Base-by-base conservation (phyloP, 179 eudicot genomes). In the Patellifolia procumbens region DNA sequence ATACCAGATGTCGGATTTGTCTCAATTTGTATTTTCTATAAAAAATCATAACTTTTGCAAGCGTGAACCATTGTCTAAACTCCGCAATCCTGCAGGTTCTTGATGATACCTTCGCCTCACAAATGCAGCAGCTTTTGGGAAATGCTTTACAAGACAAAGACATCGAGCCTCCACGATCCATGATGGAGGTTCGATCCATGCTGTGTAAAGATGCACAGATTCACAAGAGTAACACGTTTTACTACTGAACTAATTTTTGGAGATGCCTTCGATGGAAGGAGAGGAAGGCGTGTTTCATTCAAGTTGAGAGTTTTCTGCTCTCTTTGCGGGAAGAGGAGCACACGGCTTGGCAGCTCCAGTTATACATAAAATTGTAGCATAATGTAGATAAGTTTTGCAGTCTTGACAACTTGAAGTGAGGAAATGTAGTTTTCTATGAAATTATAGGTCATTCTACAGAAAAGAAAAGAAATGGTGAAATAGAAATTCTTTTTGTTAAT, bases 91-190 rank as follows among this genome's bases (percentile, higher is more conserved):
- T 82, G 80, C 91, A 92, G 97, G 87, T 92, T 56, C 84, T 92
- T 52, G 94, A 91, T 74, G 96, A 92, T 72, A 88, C 91, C 24
- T 92, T 92, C 77, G 94, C 92, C 29, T 91, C 97, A 31, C 88
- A 89, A 81, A 92, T 92, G 97, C 97, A 89, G 75, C 88, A 85
- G 60, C 78, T 89, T 55, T 74, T 92, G 16, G 97, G 97, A 4
- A 88, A 92, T 78, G 82, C 87, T 28, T 79, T 91, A 19, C 94
- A 87, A 72, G 92, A 87, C 74, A 91, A 89, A 73, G 97, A 92
- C 81, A 78, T 92, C 7, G 97, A 92, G 84, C 90, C 92, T 20
- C 97, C 97, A 24, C 85, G 94, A 72, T 85, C 91, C 0, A 83
- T 92, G 68, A 79, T 86, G 83, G 96, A 89, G 60, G 91, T 89